Percentiles rank a stretch among this genome's conserved stretches.
phyloP scores from a whole-genome alignment of 2,329 filamentous ascomycete genomes.

The Claviceps sp. region DNA sequence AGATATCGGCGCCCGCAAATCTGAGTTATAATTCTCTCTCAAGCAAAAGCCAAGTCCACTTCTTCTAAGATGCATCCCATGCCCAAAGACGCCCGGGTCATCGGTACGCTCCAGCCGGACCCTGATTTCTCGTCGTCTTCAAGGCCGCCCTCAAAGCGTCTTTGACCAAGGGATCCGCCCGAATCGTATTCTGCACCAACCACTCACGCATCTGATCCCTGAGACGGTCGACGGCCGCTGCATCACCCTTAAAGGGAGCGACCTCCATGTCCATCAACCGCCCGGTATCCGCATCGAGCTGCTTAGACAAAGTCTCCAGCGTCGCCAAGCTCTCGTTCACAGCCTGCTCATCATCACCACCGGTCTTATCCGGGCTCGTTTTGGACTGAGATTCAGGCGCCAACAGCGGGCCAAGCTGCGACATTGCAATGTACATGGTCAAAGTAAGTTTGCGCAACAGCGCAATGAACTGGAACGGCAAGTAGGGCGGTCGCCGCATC shows the following conservation, averaged over 20 bases:
- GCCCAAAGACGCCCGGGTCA: slow-evolving; percentile 10
- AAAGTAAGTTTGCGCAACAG: slow-evolving; percentile 65
- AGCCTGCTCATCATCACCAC: slow-evolving; percentile 30
- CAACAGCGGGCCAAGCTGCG: slow-evolving; percentile 62
- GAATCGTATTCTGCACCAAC: slow-evolving; percentile 75
- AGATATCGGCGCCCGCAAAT: no score
- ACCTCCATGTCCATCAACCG: slow-evolving; percentile 66
- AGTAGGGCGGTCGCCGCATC: slow-evolving; percentile 43
- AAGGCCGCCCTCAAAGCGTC: slow-evolving; percentile 61
- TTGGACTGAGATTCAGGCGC: slow-evolving; percentile 24
- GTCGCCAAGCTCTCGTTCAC: slow-evolving; percentile 41
- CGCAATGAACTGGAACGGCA: slow-evolving; percentile 74
- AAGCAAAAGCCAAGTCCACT: no score
- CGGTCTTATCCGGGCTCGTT: slow-evolving; percentile 9
- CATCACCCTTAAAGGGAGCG: slow-evolving; percentile 66
- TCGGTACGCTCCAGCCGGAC: slow-evolving; percentile 45
- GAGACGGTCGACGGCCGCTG: slow-evolving; percentile 42
- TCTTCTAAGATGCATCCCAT: no score
- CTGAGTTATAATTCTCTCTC: no score
- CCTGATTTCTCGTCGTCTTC: slow-evolving; percentile 47
- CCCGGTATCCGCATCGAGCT: slow-evolving; percentile 54
- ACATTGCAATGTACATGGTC: slow-evolving; percentile 71
- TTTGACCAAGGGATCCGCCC: slow-evolving; percentile 66
- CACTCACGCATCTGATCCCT: slow-evolving; percentile 69
- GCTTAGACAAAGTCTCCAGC: slow-evolving; percentile 45